These are phyloP conservation scores for Eucalyptus sp. DNA, from an alignment of 345 rosid genomes.

Conservation along the genomic window DNA sequence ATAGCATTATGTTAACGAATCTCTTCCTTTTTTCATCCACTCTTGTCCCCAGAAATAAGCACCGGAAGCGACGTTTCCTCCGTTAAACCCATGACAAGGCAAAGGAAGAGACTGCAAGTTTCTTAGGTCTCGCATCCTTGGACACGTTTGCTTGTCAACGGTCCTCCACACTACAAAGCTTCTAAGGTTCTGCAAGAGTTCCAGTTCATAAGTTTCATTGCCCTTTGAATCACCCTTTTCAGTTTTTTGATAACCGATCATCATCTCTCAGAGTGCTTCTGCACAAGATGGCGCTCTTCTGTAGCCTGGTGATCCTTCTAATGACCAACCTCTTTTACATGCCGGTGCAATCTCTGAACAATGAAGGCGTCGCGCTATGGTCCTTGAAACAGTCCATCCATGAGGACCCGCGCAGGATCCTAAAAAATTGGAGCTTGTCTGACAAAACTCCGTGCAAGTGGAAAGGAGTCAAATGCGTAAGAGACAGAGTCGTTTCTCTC, in stretches of 20 bases:
- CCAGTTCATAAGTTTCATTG: neutral
- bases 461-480: conserved; percentile 53
- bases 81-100: neutral
- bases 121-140: neutral
- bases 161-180: neutral
- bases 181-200: neutral
- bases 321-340: neutral
- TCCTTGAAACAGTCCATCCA: conserved; percentile 42
- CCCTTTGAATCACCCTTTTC: neutral
- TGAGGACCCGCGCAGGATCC: conserved; percentile 23
- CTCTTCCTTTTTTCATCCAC: neutral
- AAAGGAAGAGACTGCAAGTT: neutral
- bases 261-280: neutral
- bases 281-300: neutral
- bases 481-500: conserved; percentile 35
- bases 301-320: conserved; percentile 3
- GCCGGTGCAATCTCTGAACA: conserved; percentile 32
- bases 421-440: conserved; percentile 52
- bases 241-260: neutral
- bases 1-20: neutral
- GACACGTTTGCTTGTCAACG: neutral
- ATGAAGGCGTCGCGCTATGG: conserved; percentile 58
- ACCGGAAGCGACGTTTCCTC: neutral
- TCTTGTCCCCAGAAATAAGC: neutral
- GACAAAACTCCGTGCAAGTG: conserved; percentile 61